Percentiles rank a stretch among this genome's conserved stretches.
phyloP scores from a whole-genome alignment of 805 yeast genomes.

The Wickerhamiella domercqiae region DNA sequence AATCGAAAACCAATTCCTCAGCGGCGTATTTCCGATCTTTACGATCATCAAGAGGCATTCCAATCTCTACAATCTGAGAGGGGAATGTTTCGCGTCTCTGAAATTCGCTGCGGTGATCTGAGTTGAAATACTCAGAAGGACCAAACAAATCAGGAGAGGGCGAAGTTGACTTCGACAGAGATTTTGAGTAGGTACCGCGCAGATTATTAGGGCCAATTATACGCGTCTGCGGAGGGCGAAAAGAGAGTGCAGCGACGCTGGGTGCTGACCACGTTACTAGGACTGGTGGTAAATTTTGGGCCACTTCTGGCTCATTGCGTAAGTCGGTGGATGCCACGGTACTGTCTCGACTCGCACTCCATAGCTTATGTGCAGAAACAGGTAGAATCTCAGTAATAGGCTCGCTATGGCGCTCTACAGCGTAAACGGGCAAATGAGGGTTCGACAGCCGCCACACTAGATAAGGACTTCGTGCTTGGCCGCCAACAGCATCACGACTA shows the following conservation, averaged over 20 bases:
- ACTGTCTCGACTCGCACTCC: slow-evolving; percentile 39
- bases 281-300: slow-evolving; percentile 37
- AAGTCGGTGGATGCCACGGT: slow-evolving; percentile 35
- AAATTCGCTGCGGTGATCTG: background rate
- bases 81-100: background rate
- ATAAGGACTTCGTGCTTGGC: slow-evolving; percentile 6
- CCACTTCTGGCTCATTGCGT: slow-evolving; percentile 27
- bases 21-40: slow-evolving; percentile 13
- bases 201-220: background rate
- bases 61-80: slow-evolving; percentile 28
- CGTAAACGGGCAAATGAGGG: slow-evolving; percentile 52
- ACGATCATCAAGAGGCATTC: slow-evolving; percentile 27
- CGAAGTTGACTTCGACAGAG: background rate
- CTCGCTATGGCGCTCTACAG: slow-evolving; percentile 34
- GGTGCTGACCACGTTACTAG: slow-evolving; percentile 45
- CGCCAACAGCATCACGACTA: slow-evolving; percentile 13
- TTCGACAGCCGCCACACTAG: slow-evolving; percentile 27
- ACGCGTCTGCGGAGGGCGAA: background rate
- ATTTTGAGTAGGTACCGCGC: background rate
- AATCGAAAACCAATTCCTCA: slow-evolving; percentile 11
- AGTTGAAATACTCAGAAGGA: background rate
- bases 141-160: background rate
- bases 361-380: slow-evolving; percentile 20
- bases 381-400: slow-evolving; percentile 37
- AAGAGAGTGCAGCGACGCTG: slow-evolving; percentile 7